Evolutionary conservation across 2,329 filamentous ascomycete genomes (phyloP).

Genomic region (Tolypocladium tropicale): DNA sequence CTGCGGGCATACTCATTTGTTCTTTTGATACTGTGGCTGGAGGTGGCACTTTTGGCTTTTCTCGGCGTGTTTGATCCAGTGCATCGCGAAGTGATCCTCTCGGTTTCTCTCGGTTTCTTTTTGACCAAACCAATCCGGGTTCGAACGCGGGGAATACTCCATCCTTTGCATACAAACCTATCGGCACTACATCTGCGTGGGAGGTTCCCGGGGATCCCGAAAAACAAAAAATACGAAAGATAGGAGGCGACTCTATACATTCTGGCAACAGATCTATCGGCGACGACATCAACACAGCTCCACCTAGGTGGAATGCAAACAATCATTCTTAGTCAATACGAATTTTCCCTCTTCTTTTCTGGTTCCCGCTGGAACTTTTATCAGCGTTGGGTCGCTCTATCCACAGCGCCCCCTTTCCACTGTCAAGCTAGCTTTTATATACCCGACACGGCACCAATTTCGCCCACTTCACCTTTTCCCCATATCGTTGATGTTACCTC

Average conservation of each 20-base stretch:
- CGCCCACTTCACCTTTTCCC: background rate
- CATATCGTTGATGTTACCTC: background rate
- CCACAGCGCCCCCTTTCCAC: background rate
- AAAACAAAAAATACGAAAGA: constrained; percentile 5
- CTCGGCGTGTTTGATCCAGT: background rate
- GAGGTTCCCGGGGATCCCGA: background rate
- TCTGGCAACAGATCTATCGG: constrained; percentile 23
- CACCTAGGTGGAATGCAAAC: background rate
- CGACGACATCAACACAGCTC: constrained; percentile 7
- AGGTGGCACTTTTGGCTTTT: constrained; percentile 6
- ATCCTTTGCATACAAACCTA: background rate
- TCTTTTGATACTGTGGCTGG: background rate
- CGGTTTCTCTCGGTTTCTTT: too few relatives aligned
- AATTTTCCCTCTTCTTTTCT: constrained; percentile 6
- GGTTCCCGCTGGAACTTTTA: background rate
- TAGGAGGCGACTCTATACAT: constrained; percentile 14
- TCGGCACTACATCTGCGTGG: constrained; percentile 4
- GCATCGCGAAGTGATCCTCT: background rate
- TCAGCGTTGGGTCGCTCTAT: background rate
- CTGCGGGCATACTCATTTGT: constrained; percentile 2
- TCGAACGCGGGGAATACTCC: background rate
- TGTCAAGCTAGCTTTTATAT: background rate
- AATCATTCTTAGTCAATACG: constrained; percentile 1
- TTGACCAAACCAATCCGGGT: background rate
- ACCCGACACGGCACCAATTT: background rate